A percentile compares a stretch with the other conserved stretches of the same genome.
These are phyloP conservation scores for Beta lomatogona DNA, from an alignment of 179 eudicot species.

Conservation along the genomic window DNA sequence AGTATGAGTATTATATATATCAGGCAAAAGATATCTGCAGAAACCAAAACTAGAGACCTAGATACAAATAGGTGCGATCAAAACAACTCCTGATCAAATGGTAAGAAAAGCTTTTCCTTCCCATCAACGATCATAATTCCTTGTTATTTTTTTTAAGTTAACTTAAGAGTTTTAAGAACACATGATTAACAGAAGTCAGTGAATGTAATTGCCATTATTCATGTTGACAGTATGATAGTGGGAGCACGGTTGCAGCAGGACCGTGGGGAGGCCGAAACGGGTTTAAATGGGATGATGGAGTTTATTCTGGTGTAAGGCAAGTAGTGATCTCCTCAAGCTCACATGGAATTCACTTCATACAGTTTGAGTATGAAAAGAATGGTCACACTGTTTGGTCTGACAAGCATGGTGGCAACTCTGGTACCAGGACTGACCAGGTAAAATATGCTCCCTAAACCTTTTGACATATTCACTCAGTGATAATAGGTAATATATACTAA, in stretches of 20 bases:
- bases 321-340: slow-evolving; percentile 33
- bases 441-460: neutral
- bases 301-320: slow-evolving; percentile 35
- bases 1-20: neutral
- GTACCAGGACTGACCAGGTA: slow-evolving; percentile 37
- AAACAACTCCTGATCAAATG: neutral
- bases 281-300: slow-evolving; percentile 47
- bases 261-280: slow-evolving; percentile 51
- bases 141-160: neutral
- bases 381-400: slow-evolving; percentile 36
- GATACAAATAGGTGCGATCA: no score
- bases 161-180: neutral
- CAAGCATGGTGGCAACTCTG: slow-evolving; percentile 36
- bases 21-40: slow-evolving; percentile 3
- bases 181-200: neutral
- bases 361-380: slow-evolving; percentile 38
- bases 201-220: neutral
- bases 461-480: neutral
- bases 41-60: neutral
- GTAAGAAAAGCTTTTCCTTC: neutral
- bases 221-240: slow-evolving; percentile 17
- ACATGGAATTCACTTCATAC: slow-evolving; percentile 36
- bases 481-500: no score
- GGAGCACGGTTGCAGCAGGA: slow-evolving; percentile 22
- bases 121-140: neutral